Conservation (phyloP, 192 early-diverging fungal genomes). For the Polychytrium aggregatum region DNA sequence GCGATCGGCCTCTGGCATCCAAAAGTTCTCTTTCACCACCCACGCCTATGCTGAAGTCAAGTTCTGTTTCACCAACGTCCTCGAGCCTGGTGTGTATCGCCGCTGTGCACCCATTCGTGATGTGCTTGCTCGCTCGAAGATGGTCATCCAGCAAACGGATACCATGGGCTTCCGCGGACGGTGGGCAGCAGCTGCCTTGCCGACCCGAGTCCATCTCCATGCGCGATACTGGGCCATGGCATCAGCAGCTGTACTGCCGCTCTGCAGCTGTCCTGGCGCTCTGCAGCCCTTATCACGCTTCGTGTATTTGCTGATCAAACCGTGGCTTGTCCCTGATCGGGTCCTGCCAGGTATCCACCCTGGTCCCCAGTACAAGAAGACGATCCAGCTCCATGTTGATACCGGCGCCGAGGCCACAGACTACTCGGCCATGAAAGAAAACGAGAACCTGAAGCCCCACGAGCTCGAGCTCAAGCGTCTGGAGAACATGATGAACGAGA, state of each 20-base stretch:
- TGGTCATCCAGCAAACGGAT: no score
- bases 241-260: no score
- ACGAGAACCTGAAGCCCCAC: constrained; percentile 76
- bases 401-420: constrained; percentile 81
- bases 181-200: no score
- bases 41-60: constrained; percentile 74
- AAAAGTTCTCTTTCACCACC: constrained; percentile 67
- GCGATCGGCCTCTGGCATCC: constrained; percentile 46
- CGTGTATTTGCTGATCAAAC: not conserved
- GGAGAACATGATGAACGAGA: constrained; percentile 62
- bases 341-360: not conserved
- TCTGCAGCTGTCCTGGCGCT: no score
- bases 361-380: constrained; percentile 21
- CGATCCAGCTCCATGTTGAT: constrained; percentile 66
- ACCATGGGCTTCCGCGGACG: no score
- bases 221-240: no score
- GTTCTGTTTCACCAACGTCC: constrained; percentile 66
- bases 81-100: constrained; percentile 11
- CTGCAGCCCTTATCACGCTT: no score
- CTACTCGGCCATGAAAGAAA: constrained; percentile 47
- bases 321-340: not conserved
- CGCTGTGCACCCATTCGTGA: no score
- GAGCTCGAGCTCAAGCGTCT: constrained; percentile 79
- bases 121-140: no score
- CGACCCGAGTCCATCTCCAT: no score